Evolutionary conservation across 169 alveolate species (phyloP), one percentile per base, ranked within the genome.

Genomic region (Besnoitia besnoiti): DNA sequence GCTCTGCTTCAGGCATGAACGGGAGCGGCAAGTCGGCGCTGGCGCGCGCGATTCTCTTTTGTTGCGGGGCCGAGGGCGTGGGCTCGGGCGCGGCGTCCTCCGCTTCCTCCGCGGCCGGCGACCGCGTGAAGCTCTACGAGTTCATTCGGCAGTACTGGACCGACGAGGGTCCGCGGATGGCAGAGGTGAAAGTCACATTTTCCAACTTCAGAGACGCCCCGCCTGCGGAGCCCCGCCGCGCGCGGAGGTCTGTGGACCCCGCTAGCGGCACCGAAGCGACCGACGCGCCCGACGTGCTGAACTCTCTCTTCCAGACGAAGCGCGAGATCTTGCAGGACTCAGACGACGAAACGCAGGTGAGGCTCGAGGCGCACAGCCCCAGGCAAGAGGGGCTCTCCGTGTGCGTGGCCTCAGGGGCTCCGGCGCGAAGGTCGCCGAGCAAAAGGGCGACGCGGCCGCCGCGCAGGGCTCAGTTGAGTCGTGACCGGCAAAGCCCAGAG

Each of bases 11-110:
- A 89, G 93, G 93, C 5, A 62, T 67, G 33, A 89, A 89, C 67
- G 93, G 93, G 7, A 61, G 84, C 24, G 93, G 93, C 47, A 89
- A 89, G 62, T 89, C 93, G 7, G 88, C 93, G 3, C 35, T 89
- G 39, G 93, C 89, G 0, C 82, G 84, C 49, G 93, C 93, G 35
- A 77, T 89, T 47, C 84, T 89, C 47, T 40, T 89, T 12, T 89
- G 93, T 46, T 89, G 93, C 59, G 93, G 93, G 3, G 93, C 82
- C 7, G 93, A 89, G 89, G 88, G 89, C 84, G 67, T 51, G 77
- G 76, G n/a, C 37, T 33, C 67, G 47, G 42, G 88, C 30, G 73
- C 59, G 19, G 40, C 61, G n/a, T 10, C n/a, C n/a, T n/a, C n/a
- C n/a, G n/a, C n/a, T n/a, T n/a, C n/a, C n/a, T n/a, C n/a, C n/a